Base-by-base conservation (phyloP, 768 basidiomycete species). In the Tulasnella sp. region DNA sequence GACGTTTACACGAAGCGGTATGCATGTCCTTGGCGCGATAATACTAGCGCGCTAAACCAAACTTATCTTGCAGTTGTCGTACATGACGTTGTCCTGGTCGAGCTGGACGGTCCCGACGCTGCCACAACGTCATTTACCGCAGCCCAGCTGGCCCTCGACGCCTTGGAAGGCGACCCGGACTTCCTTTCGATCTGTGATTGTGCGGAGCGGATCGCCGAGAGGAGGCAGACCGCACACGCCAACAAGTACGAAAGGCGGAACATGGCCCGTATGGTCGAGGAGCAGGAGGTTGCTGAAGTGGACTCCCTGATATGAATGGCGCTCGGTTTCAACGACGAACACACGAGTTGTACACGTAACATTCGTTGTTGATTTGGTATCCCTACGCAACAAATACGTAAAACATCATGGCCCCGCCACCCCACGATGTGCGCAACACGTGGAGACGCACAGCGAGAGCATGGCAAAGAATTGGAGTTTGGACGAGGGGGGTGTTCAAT, bases 21-120 rank as follows among this genome's bases (percentile, higher is more conserved):
- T 93, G 81, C 90, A 90, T 73, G 84, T 87, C 77, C 91, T 93
- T 78, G 86, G 78, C 23, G n/a, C 20, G 23, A 6, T 20, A 11
- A 51, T 10, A 10, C 0, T n/a, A 51, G 51, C 5, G 51, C 10
- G 6, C 2, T 51, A n/a, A 44, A 20, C 51, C 51, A 20, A 51
- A 6, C 7, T 46, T 61, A 46, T 57, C 48, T 35, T 42, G 75
- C 35, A 94, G 93, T 93, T 42, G 78, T 92, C 46, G 86, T 93
- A 6, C 93, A 95, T 82, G 87, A 90, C 39, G 85, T 89, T 29
- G 85, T 89, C 55, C 85, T 94, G 61, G 89, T 91, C 39, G 89
- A 85, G 72, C 23, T 42, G 16, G 18, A 39, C 18, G 29, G 40
- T 15, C 35, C 40, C n/a, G 26, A 40, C 26, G 32, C 29, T n/a